Conservation (phyloP, 768 basidiomycete genomes). For the Leccinum arenicola region DNA sequence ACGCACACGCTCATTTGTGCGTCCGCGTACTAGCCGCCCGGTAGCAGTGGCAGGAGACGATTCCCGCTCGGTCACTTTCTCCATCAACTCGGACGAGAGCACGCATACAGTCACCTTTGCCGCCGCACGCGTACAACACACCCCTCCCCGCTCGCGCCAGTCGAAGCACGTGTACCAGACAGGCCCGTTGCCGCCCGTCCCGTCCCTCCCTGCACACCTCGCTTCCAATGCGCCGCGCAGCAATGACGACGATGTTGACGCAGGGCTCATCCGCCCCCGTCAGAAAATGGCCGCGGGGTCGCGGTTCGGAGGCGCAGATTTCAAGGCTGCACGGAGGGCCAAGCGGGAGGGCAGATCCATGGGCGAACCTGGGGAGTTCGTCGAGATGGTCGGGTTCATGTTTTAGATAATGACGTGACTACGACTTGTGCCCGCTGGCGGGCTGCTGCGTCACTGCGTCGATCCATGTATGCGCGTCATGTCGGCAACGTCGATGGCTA, state of each 20-base stretch:
- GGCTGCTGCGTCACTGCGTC: neutral
- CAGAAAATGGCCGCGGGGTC: constrained; percentile 23
- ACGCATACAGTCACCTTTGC: constrained; percentile 22
- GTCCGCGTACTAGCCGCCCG: neutral
- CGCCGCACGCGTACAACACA: constrained; percentile 13
- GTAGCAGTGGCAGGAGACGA: constrained; percentile 15
- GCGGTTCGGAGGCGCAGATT: constrained; percentile 26
- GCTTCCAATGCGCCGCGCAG: neutral
- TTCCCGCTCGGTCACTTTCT: constrained; percentile 21
- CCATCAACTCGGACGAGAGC: constrained; percentile 29
- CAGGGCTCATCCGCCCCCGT: constrained; percentile 23
- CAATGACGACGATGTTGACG: constrained; percentile 1
- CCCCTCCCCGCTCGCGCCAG: constrained; percentile 12
- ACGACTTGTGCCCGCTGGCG: neutral
- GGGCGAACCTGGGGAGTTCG: neutral
- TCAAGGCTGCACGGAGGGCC: constrained; percentile 28
- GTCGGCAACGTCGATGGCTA: neutral
- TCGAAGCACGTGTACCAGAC: constrained; percentile 16
- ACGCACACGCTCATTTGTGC: constrained; percentile 6
- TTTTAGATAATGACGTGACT: neutral
- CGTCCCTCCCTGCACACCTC: constrained; percentile 20
- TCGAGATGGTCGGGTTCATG: constrained; percentile 32
- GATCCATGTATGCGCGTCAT: neutral
- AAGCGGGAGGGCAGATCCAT: constrained; percentile 21
- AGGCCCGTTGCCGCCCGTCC: constrained; percentile 27